Evolutionary conservation across 768 basidiomycete genomes (phyloP), one percentile per base, ranked within the genome.

Genomic region (Xerocomellus amylosporus): DNA sequence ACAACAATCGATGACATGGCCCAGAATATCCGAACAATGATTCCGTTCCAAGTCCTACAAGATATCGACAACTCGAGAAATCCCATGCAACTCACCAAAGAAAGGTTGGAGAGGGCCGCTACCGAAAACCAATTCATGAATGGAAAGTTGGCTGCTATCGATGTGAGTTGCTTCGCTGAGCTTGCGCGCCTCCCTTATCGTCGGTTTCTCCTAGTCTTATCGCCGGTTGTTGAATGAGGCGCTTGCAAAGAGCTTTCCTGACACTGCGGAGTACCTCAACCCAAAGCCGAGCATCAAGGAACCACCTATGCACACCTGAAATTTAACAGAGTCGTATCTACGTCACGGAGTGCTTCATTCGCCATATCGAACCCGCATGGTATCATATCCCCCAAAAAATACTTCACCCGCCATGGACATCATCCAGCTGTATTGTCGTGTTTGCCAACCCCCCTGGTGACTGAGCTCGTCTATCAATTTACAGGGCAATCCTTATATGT

Each of bases 71-170:
- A 83, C 59, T 77, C 84, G 4, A 80, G 83, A 42, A 92, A 93
- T 66, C 91, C 90, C 5, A 85, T 89, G 84, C 84, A 85, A 64
- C 75, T 91, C 48, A 91, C 91, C 17, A 82, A 83, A 58, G 90
- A 92, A 54, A 78, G 88, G 47, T 70, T 93, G 14, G 91, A 93
- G 72, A 79, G 90, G 49, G 83, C 89, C 0, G 89, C 91, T 30
- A 88, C 88, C 3, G 92, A 93, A 73, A 93, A 93, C 65, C 91
- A 92, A 64, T 93, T 91, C 59, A 90, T 91, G 87, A 90, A 93
- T 64, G 90, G 88, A 28, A 92, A 93, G 66, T 88, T 93, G 37
- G 78, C 80, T 42, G 91, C 90, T 1, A 80, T 93, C 26, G 80
- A 84, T 51, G 89, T 90, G 58, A 61, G 81, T 61, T 33, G 40